Evolutionary conservation across 345 rosid genomes (phyloP), one percentile per base, ranked within the genome.

Genomic region (Theobroma cacao): DNA sequence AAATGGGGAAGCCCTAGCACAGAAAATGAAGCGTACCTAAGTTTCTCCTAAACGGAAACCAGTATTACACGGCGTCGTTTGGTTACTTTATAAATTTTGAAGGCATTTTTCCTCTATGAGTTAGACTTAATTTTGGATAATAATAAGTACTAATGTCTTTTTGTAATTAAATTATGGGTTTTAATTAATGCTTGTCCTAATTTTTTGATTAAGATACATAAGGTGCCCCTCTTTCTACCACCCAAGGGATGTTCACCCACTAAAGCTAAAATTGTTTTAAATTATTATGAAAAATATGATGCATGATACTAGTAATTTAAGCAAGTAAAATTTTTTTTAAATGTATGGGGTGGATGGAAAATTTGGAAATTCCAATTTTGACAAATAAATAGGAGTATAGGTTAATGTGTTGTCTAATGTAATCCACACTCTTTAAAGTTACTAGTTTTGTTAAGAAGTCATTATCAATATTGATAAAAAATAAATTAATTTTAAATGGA

Each of bases 1-100:
- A 65, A 52, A 22, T 34, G 64, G 9, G 33, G 14, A 75, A 62
- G 67, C 78, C 70, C 79, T 76, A 65, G 63, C 50, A 33, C 62
- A 33, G 18, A 72, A n/a, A 52, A 13, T 17, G 74, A 47, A 52
- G 18, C 60, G 5, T n/a, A 17, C 7, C 52, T 24, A 9, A 12
- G 5, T 50, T 72, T 52, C 47, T 52, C 30, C 4, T 18, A 72
- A 34, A 64, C 1, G 8, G 26, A 64, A 64, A 7, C 66, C 5
- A n/a, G n/a, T 13, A 4, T 7, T 10, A n/a, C 0, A 41, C 74
- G 74, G 8, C 5, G 74, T 9, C 74, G 74, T 47, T 67, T 67
- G 7, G 11, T 28, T 5, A 0, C n/a, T 13, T 67, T 24, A 3
- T 5, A 36, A 64, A 9, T 13, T 8, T 36, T 17, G 22, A 3